Conservation (phyloP, 139 green algal species). For the Coccomyxa sp. region DNA sequence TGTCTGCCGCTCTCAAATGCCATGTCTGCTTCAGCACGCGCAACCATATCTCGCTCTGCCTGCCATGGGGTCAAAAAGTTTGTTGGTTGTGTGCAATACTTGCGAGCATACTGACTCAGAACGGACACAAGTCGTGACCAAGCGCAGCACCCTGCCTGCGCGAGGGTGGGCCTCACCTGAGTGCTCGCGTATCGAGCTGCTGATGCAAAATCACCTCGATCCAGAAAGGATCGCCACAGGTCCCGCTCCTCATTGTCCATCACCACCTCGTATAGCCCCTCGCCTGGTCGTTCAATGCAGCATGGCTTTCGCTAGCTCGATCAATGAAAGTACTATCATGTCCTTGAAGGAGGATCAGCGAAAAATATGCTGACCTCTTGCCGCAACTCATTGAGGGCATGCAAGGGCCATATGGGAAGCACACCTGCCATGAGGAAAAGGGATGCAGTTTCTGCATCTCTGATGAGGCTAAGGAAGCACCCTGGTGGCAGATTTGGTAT, state of each 20-base stretch:
- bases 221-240: conserved; percentile 83
- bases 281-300: conserved; percentile 9
- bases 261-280: conserved; percentile 42
- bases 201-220: conserved; percentile 44
- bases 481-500: background rate
- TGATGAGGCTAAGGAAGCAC: background rate
- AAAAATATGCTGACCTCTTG: no score
- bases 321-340: no score
- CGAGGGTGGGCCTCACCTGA: background rate
- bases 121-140: background rate
- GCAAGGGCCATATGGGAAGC: background rate
- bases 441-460: background rate
- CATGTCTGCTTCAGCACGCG: conserved; percentile 43
- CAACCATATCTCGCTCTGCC: conserved; percentile 60
- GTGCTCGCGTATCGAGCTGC: conserved; percentile 37
- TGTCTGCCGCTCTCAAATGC: conserved; percentile 41
- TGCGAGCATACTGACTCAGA: background rate
- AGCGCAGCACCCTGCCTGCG: background rate
- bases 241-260: conserved; percentile 55
- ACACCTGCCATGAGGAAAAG: background rate
- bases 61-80: conserved; percentile 7
- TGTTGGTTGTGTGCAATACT: background rate
- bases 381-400: no score
- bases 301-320: no score
- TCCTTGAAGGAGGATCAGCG: no score